A percentile compares a stretch with the other conserved stretches of the same genome.
phyloP scores from a whole-genome alignment of 495 filamentous ascomycete genomes.

The Podospora comata region DNA sequence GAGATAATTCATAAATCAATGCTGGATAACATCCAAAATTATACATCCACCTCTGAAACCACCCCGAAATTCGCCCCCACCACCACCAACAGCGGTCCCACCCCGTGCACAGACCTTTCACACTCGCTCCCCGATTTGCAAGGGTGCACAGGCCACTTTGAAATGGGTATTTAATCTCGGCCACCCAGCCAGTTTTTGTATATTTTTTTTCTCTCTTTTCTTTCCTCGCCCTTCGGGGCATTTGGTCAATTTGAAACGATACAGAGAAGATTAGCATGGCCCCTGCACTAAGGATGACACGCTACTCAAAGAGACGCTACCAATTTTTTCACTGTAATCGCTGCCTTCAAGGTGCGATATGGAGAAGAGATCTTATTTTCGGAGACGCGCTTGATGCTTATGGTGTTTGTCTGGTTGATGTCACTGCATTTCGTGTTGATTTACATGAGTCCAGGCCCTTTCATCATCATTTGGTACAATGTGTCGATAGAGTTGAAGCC shows the following conservation, averaged over 20 bases:
- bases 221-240: conserved; percentile 33
- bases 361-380: neutral
- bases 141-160: conserved; percentile 23
- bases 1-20: no score
- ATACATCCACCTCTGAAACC: no score
- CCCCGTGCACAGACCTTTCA: neutral
- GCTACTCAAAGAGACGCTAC: conserved; percentile 97
- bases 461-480: no score
- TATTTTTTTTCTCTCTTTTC: conserved; percentile 25
- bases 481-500: no score
- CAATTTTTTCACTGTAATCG: conserved; percentile 57
- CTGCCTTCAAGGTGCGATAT: neutral
- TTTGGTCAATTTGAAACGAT: conserved; percentile 43
- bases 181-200: conserved; percentile 10
- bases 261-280: conserved; percentile 99
- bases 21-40: no score
- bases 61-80: neutral
- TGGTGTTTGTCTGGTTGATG: no score
- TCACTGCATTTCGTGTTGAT: no score
- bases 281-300: conserved; percentile 99
- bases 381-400: neutral
- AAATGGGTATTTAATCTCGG: conserved; percentile 13
- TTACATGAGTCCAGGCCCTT: no score
- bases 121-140: conserved; percentile 14
- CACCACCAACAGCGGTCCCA: neutral